phyloP scores from a whole-genome alignment of 495 filamentous ascomycete genomes.

The Physcia stellaris region DNA sequence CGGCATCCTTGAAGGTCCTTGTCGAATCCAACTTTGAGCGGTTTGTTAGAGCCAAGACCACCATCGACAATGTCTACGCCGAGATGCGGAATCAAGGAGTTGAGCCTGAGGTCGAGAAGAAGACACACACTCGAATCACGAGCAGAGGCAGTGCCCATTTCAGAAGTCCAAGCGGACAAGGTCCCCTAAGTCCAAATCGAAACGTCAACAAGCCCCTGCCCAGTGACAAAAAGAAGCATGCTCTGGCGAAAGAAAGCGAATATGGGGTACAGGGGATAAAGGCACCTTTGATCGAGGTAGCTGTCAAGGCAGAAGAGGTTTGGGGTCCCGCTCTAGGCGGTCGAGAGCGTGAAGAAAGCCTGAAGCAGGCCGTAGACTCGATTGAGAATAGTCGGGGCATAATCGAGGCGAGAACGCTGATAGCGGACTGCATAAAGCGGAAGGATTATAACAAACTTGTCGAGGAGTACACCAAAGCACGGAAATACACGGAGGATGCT shows the following conservation, averaged over 20 bases:
- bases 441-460: slow-evolving; percentile 78
- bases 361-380: slow-evolving; percentile 57
- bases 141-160: slow-evolving; percentile 30
- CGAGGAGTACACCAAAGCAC: slow-evolving; percentile 70
- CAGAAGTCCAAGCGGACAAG: slow-evolving; percentile 15
- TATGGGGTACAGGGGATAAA: slow-evolving; percentile 89
- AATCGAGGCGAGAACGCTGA: slow-evolving; percentile 62
- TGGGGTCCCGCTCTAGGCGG: slow-evolving; percentile 92
- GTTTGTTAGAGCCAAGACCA: slow-evolving; percentile 90
- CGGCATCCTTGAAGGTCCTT: slow-evolving; percentile 82
- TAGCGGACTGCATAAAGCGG: slow-evolving; percentile 74
- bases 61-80: slow-evolving; percentile 93
- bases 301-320: slow-evolving; percentile 86
- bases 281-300: slow-evolving; percentile 69
- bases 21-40: slow-evolving; percentile 97
- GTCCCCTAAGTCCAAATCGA: slow-evolving; percentile 20
- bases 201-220: slow-evolving; percentile 19
- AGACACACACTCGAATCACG: slow-evolving; percentile 41
- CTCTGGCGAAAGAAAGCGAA: slow-evolving; percentile 82
- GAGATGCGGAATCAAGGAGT: slow-evolving; percentile 87
- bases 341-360: slow-evolving; percentile 74
- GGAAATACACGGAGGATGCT: slow-evolving; percentile 60
- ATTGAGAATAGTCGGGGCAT: slow-evolving; percentile 69
- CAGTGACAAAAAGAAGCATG: slow-evolving; percentile 65
- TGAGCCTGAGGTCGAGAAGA: slow-evolving; percentile 37